Evolutionary conservation across 2,329 filamentous ascomycete species (phyloP).

Genomic region (Calonectria hongkongensis): DNA sequence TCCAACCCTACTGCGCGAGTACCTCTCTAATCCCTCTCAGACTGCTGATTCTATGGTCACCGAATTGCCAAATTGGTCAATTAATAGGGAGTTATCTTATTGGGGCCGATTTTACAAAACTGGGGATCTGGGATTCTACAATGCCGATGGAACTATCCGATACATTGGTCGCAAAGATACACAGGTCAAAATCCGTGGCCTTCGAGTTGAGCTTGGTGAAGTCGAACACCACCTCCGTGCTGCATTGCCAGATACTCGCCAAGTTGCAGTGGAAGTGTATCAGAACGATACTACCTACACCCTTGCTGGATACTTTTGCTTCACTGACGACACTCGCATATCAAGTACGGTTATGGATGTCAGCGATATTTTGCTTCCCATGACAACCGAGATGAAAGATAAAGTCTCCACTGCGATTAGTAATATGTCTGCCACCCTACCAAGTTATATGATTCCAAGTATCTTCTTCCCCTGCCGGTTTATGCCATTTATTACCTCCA

Average conservation of each 20-base stretch:
- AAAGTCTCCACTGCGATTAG: not conserved
- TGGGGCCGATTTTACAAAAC: slow-evolving; percentile 10
- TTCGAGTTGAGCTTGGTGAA: slow-evolving; percentile 1
- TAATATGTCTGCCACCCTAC: not conserved
- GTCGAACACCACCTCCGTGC: not conserved
- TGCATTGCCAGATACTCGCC: not conserved
- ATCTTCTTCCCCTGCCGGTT: slow-evolving; percentile 14
- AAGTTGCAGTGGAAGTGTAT: not conserved
- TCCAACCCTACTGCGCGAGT: not conserved
- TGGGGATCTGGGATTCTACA: slow-evolving; percentile 2
- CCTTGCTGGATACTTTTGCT: slow-evolving; percentile 6
- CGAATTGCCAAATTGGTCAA: not conserved
- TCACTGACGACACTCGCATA: not conserved
- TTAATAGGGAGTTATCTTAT: not conserved
- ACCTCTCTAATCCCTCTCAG: slow-evolving; percentile 3
- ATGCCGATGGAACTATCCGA: not conserved
- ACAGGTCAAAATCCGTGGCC: slow-evolving; percentile 8
- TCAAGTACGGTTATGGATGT: not conserved
- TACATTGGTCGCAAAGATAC: slow-evolving; percentile 50
- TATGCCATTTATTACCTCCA: slow-evolving; percentile 16
- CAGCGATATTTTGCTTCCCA: not conserved
- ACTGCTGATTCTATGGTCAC: not conserved
- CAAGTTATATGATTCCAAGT: slow-evolving; percentile 14
- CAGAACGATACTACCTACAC: not conserved
- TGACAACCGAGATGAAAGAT: not conserved